Base-by-base conservation (phyloP, 1,284 basidiomycete genomes). In the Paramarasmius palmivorus region DNA sequence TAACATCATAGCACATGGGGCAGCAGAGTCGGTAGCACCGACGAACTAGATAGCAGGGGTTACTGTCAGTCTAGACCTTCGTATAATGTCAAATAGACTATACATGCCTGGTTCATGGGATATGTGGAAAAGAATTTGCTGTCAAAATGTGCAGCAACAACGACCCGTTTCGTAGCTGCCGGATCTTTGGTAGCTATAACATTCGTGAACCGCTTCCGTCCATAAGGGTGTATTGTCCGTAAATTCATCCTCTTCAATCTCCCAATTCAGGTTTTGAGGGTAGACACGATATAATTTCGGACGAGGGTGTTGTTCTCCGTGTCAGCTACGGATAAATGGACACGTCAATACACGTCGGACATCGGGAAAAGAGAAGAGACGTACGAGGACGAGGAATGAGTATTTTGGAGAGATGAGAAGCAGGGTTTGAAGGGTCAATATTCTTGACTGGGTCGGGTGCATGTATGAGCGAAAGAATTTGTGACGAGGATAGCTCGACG, bases 11-110 rank as follows among this genome's bases (percentile, higher is more conserved):
- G 95, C 95, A 63, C 95, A 97, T 1, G 97, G 90, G 22, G 93
- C 94, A 1, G 97, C 97, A 6, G 94, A 98, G 70, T 99, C 97
- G 4, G 95, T 99, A 8, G 97, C 97, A 23, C 97, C 97, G 61
- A 99, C 77, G 68, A 99, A 99, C 91, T 93, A 72, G 35, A 60
- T 23, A 38, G 50, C 50, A 17, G 17, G 51, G 32, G 40, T 35
- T 53, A 55, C 22, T 38, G 47, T 51, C 6, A 42, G 20, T 34
- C 29, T 20, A 45, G 57, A 41, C 36, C 14, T 29, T 38, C 26
- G 56, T 56, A 10, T 42, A 53, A 42, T 6, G 41, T 9, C n/a
- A 25, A 34, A 35, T 25, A 48, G n/a, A 42, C 19, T n/a, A n/a
- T 4, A 70, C 77, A 55, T 65, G 90, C 89, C 74, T 92, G 86